Evolutionary conservation across 164 flowering plant genomes (phyloP).

Genomic region (Umbilicus rupestris): DNA sequence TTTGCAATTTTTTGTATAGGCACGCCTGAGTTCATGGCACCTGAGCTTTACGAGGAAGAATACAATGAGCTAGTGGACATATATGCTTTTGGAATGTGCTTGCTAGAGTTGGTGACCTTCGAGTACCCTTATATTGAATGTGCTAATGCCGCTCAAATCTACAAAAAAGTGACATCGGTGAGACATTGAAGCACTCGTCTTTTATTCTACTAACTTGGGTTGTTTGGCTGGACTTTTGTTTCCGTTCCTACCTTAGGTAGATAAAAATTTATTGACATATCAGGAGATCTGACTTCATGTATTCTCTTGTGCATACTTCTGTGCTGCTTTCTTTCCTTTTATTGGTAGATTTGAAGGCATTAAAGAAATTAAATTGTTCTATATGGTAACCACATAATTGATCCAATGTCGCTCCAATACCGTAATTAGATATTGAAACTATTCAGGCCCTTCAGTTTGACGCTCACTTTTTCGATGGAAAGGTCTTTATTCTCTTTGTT

Average conservation of each 20-base stretch:
- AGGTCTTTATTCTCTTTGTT: no score
- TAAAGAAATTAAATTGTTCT: no score
- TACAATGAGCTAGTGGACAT: constrained; percentile 95
- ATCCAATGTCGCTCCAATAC: no score
- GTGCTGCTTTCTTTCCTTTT: background rate
- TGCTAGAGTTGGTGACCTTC: constrained; percentile 85
- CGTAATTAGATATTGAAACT: background rate
- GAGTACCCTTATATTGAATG: constrained; percentile 97
- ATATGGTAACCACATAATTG: no score
- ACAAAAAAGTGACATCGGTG: constrained; percentile 89
- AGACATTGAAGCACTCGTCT: constrained; percentile 16
- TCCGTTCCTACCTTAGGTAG: no score
- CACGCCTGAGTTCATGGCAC: constrained; percentile 98
- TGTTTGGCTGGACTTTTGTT: no score
- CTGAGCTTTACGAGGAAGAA: constrained; percentile 95
- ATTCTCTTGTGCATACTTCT: background rate
- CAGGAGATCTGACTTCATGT: background rate
- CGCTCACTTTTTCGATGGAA: background rate
- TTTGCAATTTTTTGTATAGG: constrained; percentile 27
- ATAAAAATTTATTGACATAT: background rate
- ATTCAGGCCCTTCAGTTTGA: background rate
- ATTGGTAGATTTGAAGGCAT: background rate
- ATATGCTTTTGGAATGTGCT: constrained; percentile 97
- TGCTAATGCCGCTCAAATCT: constrained; percentile 91
- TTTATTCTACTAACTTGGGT: no score